Base-by-base conservation (phyloP, 2,329 filamentous ascomycete genomes). In the Sclerotinia borealis region DNA sequence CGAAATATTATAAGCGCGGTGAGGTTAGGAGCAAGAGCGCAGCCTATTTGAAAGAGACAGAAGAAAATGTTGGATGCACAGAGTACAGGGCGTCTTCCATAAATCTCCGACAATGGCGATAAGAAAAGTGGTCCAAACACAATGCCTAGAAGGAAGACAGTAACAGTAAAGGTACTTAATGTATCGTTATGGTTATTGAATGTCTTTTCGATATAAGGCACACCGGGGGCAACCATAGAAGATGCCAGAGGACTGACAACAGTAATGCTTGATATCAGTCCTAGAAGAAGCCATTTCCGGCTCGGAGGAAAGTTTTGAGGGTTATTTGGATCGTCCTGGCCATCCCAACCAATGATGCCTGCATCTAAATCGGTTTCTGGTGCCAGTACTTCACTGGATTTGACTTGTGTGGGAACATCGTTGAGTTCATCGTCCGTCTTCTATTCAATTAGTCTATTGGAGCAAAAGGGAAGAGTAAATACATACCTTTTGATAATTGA, bases 31-130 rank as follows among this genome's bases (percentile, higher is more conserved):
- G 85, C 79, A 10, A 89, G 76, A 2, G 85, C 88, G 64, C 86
- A 88, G 0, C 83, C 86, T 66, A 90, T 80, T 48, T 83, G 84
- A 76, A 85, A 89, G 1, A 81, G 71, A 61, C 84, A 79, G 72
- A 89, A 90, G 61, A 85, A 77, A 4, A 80, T 70, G 66, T 85
- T 90, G 63, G 84, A 82, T 4, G 69, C 72, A 31, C 81, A 78
- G 65, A 89, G 80, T 36, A 90, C 72, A 0, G 79, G 74, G 3
- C 83, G 74, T 4, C 87, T 80, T 1, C 87, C 87, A 69, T 87
- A 88, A 63, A 89, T 81, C 71, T 90, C 87, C 1, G 80, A 83
- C 54, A 86, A 68, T 0, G 84, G 84, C 1, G 83, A 81, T 3
- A 87, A 73, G 59, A 85, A 75, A 7, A 87, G 73, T 1, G 85